Percentiles rank a stretch among this genome's conserved stretches.
Conservation (phyloP, 345 rosid genomes). For the Garcia nutans region DNA sequence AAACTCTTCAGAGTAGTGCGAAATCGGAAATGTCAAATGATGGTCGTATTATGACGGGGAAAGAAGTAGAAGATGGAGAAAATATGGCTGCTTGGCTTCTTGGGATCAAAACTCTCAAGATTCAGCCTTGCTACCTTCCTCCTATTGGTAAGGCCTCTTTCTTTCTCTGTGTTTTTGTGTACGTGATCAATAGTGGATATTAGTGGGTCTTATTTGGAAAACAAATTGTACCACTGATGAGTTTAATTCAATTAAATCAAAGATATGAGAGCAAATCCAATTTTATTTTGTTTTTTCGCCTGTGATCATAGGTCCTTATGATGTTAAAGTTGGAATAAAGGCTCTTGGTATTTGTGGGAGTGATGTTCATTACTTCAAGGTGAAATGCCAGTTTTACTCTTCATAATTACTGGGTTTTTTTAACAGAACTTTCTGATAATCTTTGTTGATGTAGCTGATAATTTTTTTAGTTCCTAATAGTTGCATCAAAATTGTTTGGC, state of each 20-base stretch:
- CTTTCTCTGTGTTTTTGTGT: neutral
- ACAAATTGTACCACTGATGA: neutral
- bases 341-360: slow-evolving; percentile 94
- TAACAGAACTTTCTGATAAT: no score
- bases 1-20: neutral
- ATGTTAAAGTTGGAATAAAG: slow-evolving; percentile 77
- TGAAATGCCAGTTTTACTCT: slow-evolving; percentile 12
- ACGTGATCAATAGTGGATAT: neutral
- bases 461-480: no score
- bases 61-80: slow-evolving; percentile 45
- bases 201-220: neutral
- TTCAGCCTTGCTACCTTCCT: slow-evolving; percentile 76
- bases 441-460: no score
- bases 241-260: neutral
- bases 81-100: slow-evolving; percentile 93
- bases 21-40: neutral
- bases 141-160: slow-evolving; percentile 46
- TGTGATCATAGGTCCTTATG: slow-evolving; percentile 54
- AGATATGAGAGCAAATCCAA: neutral
- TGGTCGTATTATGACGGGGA: neutral
- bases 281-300: neutral
- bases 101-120: slow-evolving; percentile 73
- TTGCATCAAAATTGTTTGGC: no score
- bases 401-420: neutral
- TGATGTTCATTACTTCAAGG: slow-evolving; percentile 95